A percentile compares a stretch with the other conserved stretches of the same genome.
Evolutionary conservation across 2,329 filamentous ascomycete genomes (phyloP).

Genomic region (Penicillium hordei): DNA sequence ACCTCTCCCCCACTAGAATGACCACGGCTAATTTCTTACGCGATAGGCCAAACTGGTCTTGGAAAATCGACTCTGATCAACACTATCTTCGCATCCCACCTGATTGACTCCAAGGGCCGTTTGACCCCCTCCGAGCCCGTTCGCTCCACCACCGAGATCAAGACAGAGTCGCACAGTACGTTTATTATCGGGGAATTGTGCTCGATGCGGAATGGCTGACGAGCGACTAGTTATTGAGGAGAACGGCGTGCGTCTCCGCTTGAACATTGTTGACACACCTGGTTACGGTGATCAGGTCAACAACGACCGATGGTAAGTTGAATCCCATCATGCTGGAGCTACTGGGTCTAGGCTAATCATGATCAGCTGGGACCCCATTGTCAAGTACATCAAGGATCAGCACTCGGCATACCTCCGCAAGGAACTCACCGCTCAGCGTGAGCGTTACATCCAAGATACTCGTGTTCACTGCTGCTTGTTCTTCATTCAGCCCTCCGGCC

Average conservation of each 20-base stretch:
- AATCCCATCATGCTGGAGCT: background rate
- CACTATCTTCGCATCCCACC: slow-evolving; percentile 99
- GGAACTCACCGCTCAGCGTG: slow-evolving; percentile 97
- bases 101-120: slow-evolving; percentile 98
- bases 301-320: slow-evolving; percentile 82
- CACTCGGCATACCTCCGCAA: slow-evolving; percentile 99
- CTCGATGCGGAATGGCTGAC: slow-evolving; percentile 18
- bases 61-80: slow-evolving; percentile 99
- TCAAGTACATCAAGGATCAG: slow-evolving; percentile 99
- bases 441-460: slow-evolving; percentile 98
- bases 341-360: slow-evolving; percentile 22
- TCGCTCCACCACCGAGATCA: slow-evolving; percentile 95
- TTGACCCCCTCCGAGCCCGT: slow-evolving; percentile 88
- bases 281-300: slow-evolving; percentile 98
- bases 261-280: slow-evolving; percentile 99
- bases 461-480: slow-evolving; percentile 99
- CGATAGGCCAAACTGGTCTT: slow-evolving; percentile 88
- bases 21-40: slow-evolving; percentile 8
- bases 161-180: slow-evolving; percentile 85
- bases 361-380: slow-evolving; percentile 89
- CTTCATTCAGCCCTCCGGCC: slow-evolving; percentile 98
- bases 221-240: slow-evolving; percentile 76
- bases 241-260: slow-evolving; percentile 92
- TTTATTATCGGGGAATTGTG: slow-evolving; percentile 13
- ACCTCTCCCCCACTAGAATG: background rate